Conservation (phyloP, 2,329 filamentous ascomycete genomes). For the Talaromyces sp. region DNA sequence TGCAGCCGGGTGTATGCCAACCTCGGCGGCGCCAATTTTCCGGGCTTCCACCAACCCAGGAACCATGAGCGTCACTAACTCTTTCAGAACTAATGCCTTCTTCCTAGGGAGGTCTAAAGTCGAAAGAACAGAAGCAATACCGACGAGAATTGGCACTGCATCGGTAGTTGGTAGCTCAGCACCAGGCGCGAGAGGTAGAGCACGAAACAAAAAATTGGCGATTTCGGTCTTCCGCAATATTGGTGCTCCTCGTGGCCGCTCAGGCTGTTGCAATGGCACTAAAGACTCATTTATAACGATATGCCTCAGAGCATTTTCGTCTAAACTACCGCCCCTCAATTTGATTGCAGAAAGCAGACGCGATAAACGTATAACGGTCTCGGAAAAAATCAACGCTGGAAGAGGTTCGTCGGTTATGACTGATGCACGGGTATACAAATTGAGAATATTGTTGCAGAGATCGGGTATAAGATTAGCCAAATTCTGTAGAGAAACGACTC, state of each 20-base stretch:
- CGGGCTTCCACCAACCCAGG: constrained; percentile 83
- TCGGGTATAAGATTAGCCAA: constrained; percentile 53
- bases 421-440: constrained; percentile 50
- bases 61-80: constrained; percentile 77
- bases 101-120: constrained; percentile 77
- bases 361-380: constrained; percentile 53
- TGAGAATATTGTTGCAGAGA: constrained; percentile 53
- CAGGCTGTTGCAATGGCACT: constrained; percentile 26
- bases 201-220: constrained; percentile 60
- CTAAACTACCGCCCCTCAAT: constrained; percentile 47
- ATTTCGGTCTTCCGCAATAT: constrained; percentile 60
- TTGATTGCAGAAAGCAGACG: constrained; percentile 51
- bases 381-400: constrained; percentile 52
- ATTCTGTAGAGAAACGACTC: constrained; percentile 43
- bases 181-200: constrained; percentile 59
- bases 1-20: constrained; percentile 89
- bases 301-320: constrained; percentile 51
- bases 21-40: constrained; percentile 90
- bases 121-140: constrained; percentile 81
- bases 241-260: constrained; percentile 32
- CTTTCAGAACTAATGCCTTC: constrained; percentile 83
- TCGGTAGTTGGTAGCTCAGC: constrained; percentile 68
- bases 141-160: constrained; percentile 72
- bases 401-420: constrained; percentile 51
- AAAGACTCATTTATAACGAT: constrained; percentile 53